Percentiles rank a stretch among this genome's conserved stretches.
These are phyloP conservation scores for Pholiota adiposa DNA, from an alignment of 1,284 basidiomycete genomes.

Conservation along the genomic window DNA sequence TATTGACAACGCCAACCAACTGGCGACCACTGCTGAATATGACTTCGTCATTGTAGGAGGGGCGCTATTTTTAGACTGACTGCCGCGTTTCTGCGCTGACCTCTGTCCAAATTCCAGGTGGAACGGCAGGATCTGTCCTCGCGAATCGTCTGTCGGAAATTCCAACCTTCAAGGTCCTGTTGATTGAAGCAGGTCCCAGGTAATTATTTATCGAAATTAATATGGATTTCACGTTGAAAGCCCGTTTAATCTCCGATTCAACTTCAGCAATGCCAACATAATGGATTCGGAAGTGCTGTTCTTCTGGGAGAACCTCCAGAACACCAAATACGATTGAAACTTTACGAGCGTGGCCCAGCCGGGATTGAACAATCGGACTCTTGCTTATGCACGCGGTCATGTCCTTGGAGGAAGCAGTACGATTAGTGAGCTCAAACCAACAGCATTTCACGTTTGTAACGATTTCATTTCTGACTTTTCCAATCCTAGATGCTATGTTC, in stretches of 20 bases:
- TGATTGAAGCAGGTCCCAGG: conserved; percentile 29
- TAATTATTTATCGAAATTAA: neutral
- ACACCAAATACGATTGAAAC: conserved; percentile 19
- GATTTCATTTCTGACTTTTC: neutral
- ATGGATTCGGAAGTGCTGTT: conserved; percentile 13
- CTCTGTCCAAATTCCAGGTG: conserved; percentile 18
- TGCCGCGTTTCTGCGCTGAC: neutral
- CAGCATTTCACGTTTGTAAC: no score
- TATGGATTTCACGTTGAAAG: neutral
- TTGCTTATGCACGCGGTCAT: conserved; percentile 7
- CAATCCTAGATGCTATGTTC: conserved; percentile 27
- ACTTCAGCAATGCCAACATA: conserved; percentile 19
- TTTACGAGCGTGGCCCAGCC: conserved; percentile 7
- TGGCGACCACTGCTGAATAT: conserved; percentile 12
- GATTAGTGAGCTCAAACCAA: conserved; percentile 2
- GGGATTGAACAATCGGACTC: conserved; percentile 10
- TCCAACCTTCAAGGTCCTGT: conserved; percentile 20
- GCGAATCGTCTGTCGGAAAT: conserved; percentile 29
- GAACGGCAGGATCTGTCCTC: conserved; percentile 27
- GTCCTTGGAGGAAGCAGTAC: conserved; percentile 14
- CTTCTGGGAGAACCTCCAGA: neutral
- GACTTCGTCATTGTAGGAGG: conserved; percentile 34
- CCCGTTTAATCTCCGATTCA: neutral
- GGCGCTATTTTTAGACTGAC: conserved; percentile 6
- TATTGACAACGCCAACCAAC: neutral